These are phyloP conservation scores for Aurifilum marmelostoma DNA, from an alignment of 2,329 filamentous ascomycete species.

Conservation along the genomic window DNA sequence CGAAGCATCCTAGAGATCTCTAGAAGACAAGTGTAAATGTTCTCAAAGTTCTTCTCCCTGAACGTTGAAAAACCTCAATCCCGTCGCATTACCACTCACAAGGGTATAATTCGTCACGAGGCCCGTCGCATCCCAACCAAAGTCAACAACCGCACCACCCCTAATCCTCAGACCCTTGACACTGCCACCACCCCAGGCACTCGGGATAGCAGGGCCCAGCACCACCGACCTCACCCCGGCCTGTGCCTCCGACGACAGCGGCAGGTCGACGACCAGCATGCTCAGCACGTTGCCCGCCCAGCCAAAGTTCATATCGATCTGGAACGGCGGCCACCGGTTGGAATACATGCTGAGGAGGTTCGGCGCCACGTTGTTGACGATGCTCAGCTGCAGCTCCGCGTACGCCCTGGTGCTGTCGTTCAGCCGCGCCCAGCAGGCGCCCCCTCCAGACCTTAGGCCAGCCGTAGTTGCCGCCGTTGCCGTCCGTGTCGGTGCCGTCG, in stretches of 20 bases:
- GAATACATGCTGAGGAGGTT: constrained; percentile 58
- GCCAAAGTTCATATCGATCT: constrained; percentile 64
- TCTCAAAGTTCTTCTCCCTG: constrained; percentile 25
- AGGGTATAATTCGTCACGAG: constrained; percentile 35
- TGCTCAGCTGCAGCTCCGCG: constrained; percentile 50
- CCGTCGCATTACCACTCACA: constrained; percentile 19
- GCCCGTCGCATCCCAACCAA: constrained; percentile 46
- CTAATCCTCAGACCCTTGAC: constrained; percentile 49
- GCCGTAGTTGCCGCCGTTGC: constrained; percentile 46
- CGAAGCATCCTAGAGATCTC: too few relatives aligned
- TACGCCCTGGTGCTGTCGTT: constrained; percentile 55
- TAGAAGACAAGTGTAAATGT: too few relatives aligned
- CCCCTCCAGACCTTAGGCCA: constrained; percentile 64
- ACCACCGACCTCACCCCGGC: constrained; percentile 42
- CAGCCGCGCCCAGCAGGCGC: constrained; percentile 58
- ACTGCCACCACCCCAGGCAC: constrained; percentile 47
- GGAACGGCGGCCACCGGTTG: constrained; percentile 51
- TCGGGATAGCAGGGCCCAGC: constrained; percentile 52
- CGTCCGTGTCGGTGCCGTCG: constrained; percentile 23
- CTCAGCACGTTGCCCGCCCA: constrained; percentile 51
- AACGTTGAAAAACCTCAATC: constrained; percentile 30
- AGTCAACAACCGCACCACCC: constrained; percentile 48
- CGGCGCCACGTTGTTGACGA: constrained; percentile 51
- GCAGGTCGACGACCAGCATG: constrained; percentile 57
- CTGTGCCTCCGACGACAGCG: constrained; percentile 31